A percentile compares a stretch with the other conserved stretches of the same genome.
Conservation (phyloP, 2,329 filamentous ascomycete genomes). For the Microsporum canis region DNA sequence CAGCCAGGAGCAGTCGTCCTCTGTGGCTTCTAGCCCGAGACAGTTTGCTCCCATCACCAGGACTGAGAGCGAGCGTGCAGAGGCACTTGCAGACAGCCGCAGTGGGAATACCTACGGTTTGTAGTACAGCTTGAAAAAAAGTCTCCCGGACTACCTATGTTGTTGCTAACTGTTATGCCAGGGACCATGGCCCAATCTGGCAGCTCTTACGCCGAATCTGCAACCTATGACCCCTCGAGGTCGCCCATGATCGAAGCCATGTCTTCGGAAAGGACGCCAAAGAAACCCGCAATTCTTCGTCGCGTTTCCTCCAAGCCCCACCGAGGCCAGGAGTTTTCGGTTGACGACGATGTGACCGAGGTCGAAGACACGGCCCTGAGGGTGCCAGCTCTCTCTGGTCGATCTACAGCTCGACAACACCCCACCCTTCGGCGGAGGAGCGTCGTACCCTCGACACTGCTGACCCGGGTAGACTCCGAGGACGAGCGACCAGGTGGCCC, state of each 20-base stretch:
- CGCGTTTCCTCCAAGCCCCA: conserved; percentile 70
- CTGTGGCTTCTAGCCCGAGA: conserved; percentile 7
- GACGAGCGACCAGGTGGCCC: conserved; percentile 30
- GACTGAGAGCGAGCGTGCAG: not conserved
- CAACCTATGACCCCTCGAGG: conserved; percentile 25
- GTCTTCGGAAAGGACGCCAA: conserved; percentile 36
- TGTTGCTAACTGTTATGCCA: not conserved
- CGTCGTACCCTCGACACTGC: conserved; percentile 22
- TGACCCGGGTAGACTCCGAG: conserved; percentile 28
- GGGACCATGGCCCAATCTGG: not conserved
- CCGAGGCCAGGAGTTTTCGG: conserved; percentile 77
- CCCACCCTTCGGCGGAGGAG: conserved; percentile 33
- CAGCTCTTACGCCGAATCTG: not conserved
- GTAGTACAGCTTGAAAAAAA: not conserved
- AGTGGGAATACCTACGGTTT: conserved; percentile 6
- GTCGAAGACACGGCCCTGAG: conserved; percentile 48
- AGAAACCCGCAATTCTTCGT: conserved; percentile 62
- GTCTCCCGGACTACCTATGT: not conserved
- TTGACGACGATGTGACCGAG: conserved; percentile 75
- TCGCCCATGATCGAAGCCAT: conserved; percentile 35
- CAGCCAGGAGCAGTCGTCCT: conserved; percentile 1
- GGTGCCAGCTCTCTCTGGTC: conserved; percentile 22
- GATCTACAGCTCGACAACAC: conserved; percentile 25
- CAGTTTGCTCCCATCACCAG: conserved; percentile 5
- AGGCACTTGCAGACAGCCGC: not conserved